A percentile compares a stretch with the other conserved stretches of the same genome.
Evolutionary conservation across 805 yeast genomes (phyloP).

Genomic region (Candida ulmi): DNA sequence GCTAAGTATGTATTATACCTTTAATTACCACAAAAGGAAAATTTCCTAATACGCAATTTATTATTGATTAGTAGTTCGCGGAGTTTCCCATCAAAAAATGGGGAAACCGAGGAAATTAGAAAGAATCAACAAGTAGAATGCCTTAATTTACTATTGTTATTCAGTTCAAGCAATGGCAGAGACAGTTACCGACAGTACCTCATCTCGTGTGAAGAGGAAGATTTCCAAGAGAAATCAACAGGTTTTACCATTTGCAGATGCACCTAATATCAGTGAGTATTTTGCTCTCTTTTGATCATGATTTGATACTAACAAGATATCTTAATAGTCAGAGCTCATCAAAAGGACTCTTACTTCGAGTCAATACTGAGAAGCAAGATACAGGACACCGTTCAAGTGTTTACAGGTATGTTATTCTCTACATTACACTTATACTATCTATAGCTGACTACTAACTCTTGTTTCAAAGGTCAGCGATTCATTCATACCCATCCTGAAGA

Average conservation of each 20-base stretch:
- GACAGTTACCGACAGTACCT: neutral
- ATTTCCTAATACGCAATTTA: no score
- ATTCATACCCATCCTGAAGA: conserved; percentile 59
- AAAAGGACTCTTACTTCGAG: conserved; percentile 78
- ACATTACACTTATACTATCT: neutral
- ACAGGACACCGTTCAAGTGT: conserved; percentile 45
- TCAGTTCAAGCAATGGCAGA: no score
- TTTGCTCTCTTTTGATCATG: neutral
- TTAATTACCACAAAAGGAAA: no score
- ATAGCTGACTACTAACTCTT: no score
- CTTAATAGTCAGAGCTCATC: conserved; percentile 74
- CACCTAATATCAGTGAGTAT: conserved; percentile 74
- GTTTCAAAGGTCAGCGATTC: conserved; percentile 49
- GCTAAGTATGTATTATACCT: no score
- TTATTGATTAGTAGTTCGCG: no score
- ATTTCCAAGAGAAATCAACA: neutral
- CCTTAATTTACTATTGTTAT: no score
- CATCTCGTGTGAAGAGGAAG: neutral
- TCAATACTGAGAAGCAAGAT: conserved; percentile 47
- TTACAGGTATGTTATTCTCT: conserved; percentile 29
- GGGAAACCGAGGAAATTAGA: neutral
- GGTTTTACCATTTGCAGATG: conserved; percentile 66
- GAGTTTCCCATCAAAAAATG: no score
- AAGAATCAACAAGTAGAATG: no score
- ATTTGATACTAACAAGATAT: conserved; percentile 1